phyloP scores from a whole-genome alignment of 306 rosid species.

The Lagenaria siceraria region DNA sequence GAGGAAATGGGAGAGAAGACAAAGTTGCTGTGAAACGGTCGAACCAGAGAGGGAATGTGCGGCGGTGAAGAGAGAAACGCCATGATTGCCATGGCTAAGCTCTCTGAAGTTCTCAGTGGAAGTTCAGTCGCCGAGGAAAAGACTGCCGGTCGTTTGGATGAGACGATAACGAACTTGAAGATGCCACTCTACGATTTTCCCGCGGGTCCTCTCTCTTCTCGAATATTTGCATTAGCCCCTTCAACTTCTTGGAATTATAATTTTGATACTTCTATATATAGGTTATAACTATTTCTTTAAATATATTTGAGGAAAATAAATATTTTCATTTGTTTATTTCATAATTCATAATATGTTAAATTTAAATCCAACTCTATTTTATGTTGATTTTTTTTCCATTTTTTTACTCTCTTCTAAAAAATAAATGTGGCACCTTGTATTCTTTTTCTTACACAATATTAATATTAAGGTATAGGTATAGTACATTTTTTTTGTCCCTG shows the following conservation, averaged over 20 bases:
- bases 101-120: background rate
- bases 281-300: background rate
- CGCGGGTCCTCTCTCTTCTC: background rate
- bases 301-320: no score
- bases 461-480: no score
- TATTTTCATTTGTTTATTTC: no score
- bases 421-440: no score
- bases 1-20: background rate
- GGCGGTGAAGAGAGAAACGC: conserved; percentile 27
- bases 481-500: no score
- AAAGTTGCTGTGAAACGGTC: background rate
- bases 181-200: background rate
- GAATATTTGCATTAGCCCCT: background rate
- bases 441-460: no score
- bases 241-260: background rate
- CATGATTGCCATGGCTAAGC: conserved; percentile 15
- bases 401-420: no score
- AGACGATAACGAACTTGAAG: conserved; percentile 19
- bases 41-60: conserved; percentile 3
- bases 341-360: no score
- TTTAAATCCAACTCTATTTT: no score
- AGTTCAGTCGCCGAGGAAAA: background rate
- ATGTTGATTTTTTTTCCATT: no score
- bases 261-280: background rate
- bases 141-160: conserved; percentile 1